Percentiles rank a stretch among this genome's conserved stretches.
phyloP scores from a whole-genome alignment of 106 monocot species.

The Amphibolis antarctica region DNA sequence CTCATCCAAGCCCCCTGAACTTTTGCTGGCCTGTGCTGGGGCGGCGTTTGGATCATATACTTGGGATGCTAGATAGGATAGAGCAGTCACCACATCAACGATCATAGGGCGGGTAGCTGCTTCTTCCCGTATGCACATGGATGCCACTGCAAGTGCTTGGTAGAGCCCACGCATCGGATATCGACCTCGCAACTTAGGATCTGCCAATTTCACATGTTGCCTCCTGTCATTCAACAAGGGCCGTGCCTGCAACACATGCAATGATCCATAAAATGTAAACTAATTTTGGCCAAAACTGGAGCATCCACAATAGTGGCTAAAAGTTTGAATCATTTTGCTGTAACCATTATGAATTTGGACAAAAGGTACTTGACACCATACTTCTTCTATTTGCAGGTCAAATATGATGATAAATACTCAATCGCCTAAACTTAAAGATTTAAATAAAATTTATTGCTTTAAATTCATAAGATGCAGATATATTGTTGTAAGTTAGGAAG shows the following conservation, averaged over 20 bases:
- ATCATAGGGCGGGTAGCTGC: slow-evolving; percentile 63
- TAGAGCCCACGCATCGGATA: slow-evolving; percentile 67
- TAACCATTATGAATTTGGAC: too few species aligned
- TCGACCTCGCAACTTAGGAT: slow-evolving; percentile 48
- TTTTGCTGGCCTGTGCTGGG: neutral
- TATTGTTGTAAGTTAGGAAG: too few species aligned
- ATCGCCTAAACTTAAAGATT: too few species aligned
- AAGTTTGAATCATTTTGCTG: too few species aligned
- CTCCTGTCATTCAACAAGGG: slow-evolving; percentile 67
- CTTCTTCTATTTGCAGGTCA: too few species aligned
- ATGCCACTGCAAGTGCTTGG: slow-evolving; percentile 74
- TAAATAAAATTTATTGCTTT: too few species aligned
- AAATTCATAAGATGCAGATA: too few species aligned
- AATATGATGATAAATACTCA: too few species aligned
- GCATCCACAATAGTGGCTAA: too few species aligned
- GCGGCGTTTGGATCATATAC: slow-evolving; percentile 33
- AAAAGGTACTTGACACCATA: too few species aligned
- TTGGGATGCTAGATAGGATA: slow-evolving; percentile 64
- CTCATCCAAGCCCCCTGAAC: slow-evolving; percentile 2
- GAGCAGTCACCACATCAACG: slow-evolving; percentile 77
- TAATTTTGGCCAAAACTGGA: too few species aligned
- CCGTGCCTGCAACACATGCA: slow-evolving; percentile 38
- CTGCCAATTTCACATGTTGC: slow-evolving; percentile 45
- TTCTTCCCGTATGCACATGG: slow-evolving; percentile 79
- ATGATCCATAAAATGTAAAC: too few species aligned